phyloP scores from a whole-genome alignment of 257 asterid genomes.

The Scutellaria baicalensis region DNA sequence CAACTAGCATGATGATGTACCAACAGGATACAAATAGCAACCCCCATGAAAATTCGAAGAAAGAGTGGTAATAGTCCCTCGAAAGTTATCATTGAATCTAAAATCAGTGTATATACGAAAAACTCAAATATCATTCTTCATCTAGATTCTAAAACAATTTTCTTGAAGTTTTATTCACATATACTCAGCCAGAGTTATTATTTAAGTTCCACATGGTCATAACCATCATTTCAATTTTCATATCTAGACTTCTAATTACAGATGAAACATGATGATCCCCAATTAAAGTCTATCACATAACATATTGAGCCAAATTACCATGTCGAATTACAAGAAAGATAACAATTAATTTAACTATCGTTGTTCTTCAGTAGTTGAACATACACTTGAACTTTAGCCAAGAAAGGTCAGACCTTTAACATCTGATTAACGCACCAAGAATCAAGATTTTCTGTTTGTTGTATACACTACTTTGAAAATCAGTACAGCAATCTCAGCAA shows the following conservation, averaged over 20 bases:
- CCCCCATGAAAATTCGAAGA: background rate
- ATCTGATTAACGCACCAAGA: background rate
- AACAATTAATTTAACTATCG: background rate
- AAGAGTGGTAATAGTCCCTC: background rate
- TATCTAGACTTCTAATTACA: background rate
- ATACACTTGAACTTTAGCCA: background rate
- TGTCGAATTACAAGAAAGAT: background rate
- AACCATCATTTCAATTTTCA: too few species aligned
- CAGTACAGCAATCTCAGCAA: background rate
- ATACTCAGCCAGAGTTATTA: too few species aligned
- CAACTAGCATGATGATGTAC: background rate
- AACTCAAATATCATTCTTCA: background rate
- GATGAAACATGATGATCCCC: background rate
- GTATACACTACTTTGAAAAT: background rate
- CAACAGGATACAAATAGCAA: background rate
- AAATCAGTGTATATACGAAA: background rate
- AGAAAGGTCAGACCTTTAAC: background rate
- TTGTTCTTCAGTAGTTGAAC: background rate
- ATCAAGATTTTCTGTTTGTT: background rate
- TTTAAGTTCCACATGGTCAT: too few species aligned
- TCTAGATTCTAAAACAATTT: background rate
- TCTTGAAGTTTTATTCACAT: background rate
- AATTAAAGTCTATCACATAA: background rate
- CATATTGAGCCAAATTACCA: background rate
- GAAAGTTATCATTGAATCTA: background rate